Base-by-base conservation (phyloP, 164 flowering plant species). In the Vitis rotundifolia region DNA sequence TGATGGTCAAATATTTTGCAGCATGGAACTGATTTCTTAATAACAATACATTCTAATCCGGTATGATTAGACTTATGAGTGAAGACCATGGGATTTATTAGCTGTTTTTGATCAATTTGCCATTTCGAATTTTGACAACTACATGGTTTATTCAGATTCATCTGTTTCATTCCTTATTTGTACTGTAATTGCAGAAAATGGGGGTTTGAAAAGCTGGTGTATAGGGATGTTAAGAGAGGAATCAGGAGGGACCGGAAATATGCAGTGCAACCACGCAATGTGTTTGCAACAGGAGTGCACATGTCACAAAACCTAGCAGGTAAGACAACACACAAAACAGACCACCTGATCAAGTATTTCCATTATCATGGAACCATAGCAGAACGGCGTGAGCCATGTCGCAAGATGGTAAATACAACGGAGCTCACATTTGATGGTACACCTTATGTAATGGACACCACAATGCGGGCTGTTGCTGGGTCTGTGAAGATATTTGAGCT, bases 181-280 rank as follows among this genome's bases (percentile, higher is more conserved):
- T 51, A 16, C 60, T 63, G 37, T 73, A 51, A 19, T 55, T 3
- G 69, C 83, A 93, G 99, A 91, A 85, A 82, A 81, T 95, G 99
- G 99, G 99, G 94, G 29, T 80, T 93, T 44, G 98, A 95, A 89
- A 95, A 95, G 80, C 83, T 95, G 54, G 92, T 91, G 49, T 95
- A 84, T 79, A 88, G 70, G 66, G 93, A 95, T 18, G 85, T 82
- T 75, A 89, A 86, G 82, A 84, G 70, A 68, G 95, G 91, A 8
- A 75, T 83, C 8, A 77, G 98, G 70, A 85, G 97, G 79, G 97
- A 96, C 76, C 79, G 97, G 0, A 96, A 96, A 66, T 96, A 96
- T 51, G 99, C 91, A 1, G 80, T 93, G 47, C 98, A 90, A 69
- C 91, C 98, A 6, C 84, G 97, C 0, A 81, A 80, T 18, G 91